These are phyloP conservation scores for Linnemannia schmuckeri DNA, from an alignment of 192 early-diverging fungal genomes.

Conservation along the genomic window DNA sequence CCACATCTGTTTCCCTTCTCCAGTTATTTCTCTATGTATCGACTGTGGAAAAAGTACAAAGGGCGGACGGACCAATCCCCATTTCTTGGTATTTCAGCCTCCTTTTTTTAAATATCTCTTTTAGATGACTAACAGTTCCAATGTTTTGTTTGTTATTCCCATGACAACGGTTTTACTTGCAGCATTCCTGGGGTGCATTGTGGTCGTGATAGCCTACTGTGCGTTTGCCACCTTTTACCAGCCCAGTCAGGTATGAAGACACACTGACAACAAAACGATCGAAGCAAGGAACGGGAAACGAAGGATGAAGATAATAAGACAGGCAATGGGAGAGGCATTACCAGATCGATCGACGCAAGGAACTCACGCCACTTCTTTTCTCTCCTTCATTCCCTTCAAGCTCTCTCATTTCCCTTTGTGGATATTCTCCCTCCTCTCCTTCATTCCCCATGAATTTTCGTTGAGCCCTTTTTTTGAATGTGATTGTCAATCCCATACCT, in stretches of 20 bases:
- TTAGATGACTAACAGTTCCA: neutral
- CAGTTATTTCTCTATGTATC: neutral
- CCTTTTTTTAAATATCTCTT: neutral
- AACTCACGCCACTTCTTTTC: neutral
- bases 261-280: neutral
- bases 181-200: slow-evolving; percentile 47
- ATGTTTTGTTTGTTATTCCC: neutral
- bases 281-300: neutral
- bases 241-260: slow-evolving; percentile 59
- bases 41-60: neutral
- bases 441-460: neutral
- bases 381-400: neutral
- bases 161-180: neutral
- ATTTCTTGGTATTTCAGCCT: neutral
- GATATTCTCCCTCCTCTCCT: neutral
- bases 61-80: neutral
- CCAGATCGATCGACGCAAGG: neutral
- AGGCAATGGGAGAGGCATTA: neutral
- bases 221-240: slow-evolving; percentile 65
- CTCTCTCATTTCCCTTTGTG: neutral
- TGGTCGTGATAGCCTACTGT: slow-evolving; percentile 59
- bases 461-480: neutral
- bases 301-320: neutral
- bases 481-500: neutral
- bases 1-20: neutral